Conservation (phyloP, 768 basidiomycete genomes). For the Russula brevipes region DNA sequence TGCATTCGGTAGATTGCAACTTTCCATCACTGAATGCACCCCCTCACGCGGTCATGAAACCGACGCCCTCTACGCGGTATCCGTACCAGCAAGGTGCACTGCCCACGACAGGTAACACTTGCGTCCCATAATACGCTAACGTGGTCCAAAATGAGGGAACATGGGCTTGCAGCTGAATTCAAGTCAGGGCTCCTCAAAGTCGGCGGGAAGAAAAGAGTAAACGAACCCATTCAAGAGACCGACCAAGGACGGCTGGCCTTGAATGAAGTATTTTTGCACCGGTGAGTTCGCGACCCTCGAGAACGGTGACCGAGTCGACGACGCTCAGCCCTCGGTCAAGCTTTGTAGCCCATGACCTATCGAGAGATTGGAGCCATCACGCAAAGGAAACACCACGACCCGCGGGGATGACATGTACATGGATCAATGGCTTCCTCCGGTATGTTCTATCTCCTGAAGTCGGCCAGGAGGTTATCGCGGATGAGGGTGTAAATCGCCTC, state of each 20-base stretch:
- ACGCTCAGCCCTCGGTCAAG: conserved; percentile 96
- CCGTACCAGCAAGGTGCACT: conserved; percentile 71
- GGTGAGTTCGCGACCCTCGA: conserved; percentile 61
- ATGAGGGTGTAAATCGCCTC: conserved; percentile 65
- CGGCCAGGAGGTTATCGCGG: conserved; percentile 68
- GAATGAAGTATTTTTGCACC: conserved; percentile 89
- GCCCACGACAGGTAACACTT: conserved; percentile 90
- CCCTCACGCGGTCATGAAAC: conserved; percentile 81
- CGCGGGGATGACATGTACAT: conserved; percentile 59
- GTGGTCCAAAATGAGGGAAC: conserved; percentile 95
- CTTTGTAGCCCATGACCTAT: conserved; percentile 89
- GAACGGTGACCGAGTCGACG: conserved; percentile 85
- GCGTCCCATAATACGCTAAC: conserved; percentile 87
- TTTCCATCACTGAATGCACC: conserved; percentile 91
- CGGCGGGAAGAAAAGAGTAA: neutral
- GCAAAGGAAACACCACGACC: conserved; percentile 42
- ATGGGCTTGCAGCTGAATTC: conserved; percentile 77
- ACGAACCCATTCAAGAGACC: conserved; percentile 92
- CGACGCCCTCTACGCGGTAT: conserved; percentile 64
- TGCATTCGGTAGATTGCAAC: conserved; percentile 87
- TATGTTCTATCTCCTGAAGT: conserved; percentile 67
- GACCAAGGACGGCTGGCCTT: conserved; percentile 85
- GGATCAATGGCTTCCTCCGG: conserved; percentile 68
- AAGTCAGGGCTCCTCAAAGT: neutral
- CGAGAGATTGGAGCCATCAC: conserved; percentile 3